Evolutionary conservation across 371 early-diverging fungal species (phyloP).

Genomic region (Coemansia sp.): DNA sequence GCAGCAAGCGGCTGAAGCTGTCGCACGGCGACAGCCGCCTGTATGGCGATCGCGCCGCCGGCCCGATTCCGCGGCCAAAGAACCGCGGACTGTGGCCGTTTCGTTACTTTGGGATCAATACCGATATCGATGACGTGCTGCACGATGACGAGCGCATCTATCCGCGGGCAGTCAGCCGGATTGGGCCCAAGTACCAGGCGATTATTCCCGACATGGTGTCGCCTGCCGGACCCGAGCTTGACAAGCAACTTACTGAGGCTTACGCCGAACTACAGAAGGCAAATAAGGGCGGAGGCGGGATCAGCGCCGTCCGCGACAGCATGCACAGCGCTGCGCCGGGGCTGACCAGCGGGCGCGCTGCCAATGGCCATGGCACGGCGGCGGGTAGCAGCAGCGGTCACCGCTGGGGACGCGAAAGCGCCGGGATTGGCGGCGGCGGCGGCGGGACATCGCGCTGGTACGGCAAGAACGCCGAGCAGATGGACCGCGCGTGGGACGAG

Average conservation of each 20-base stretch:
- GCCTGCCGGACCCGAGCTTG: constrained; percentile 32
- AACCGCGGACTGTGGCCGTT: constrained; percentile 73
- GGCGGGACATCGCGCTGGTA: constrained; percentile 36
- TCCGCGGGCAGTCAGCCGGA: constrained; percentile 76
- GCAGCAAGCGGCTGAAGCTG: constrained; percentile 40
- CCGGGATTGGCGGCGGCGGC: constrained; percentile 20
- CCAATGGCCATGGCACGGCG: constrained; percentile 1
- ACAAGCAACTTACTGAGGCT: constrained; percentile 16
- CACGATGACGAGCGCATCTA: constrained; percentile 78
- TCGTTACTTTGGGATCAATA: constrained; percentile 82
- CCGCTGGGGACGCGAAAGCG: constrained; percentile 9
- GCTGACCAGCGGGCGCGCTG: not conserved
- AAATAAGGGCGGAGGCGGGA: not conserved
- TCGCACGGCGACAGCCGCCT: constrained; percentile 21
- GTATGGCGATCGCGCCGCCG: not conserved
- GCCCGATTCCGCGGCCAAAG: constrained; percentile 36
- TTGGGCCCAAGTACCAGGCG: constrained; percentile 79
- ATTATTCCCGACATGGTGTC: constrained; percentile 62
- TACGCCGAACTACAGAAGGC: not conserved
- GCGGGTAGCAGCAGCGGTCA: not conserved
- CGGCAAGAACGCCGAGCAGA: constrained; percentile 41
- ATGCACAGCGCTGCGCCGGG: not conserved
- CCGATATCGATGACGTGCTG: constrained; percentile 65
- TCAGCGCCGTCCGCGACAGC: not conserved
- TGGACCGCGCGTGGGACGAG: constrained; percentile 35